A percentile compares a stretch with the other conserved stretches of the same genome.
phyloP scores from a whole-genome alignment of 768 basidiomycete genomes.

The Collybia sordida region DNA sequence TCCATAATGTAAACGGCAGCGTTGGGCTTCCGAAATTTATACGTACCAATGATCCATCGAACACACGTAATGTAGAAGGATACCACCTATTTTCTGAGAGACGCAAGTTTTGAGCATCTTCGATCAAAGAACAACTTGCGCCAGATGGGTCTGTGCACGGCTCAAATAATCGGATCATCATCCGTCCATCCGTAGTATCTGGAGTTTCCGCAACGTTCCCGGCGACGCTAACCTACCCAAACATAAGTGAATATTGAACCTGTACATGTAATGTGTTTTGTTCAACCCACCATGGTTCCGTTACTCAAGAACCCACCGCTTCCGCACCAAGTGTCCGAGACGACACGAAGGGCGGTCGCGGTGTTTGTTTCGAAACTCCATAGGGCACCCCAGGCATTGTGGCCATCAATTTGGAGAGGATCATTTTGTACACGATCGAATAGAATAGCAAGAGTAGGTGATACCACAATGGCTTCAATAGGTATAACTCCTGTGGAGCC shows the following conservation, averaged over 20 bases:
- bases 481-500: neutral
- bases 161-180: neutral
- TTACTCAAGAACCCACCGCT: neutral
- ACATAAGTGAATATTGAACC: too few relatives aligned
- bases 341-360: neutral
- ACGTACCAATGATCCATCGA: slow-evolving; percentile 36
- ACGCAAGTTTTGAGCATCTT: slow-evolving; percentile 20
- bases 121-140: slow-evolving; percentile 28
- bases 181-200: neutral
- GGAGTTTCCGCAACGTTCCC: neutral
- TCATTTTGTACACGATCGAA: neutral
- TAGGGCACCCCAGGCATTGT: neutral
- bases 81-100: slow-evolving; percentile 42
- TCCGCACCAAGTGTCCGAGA: neutral
- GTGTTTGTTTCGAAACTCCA: neutral
- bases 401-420: neutral
- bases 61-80: slow-evolving; percentile 33
- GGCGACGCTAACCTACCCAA: neutral
- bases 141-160: slow-evolving; percentile 22
- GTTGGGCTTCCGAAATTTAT: slow-evolving; percentile 17
- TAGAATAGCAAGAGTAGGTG: neutral
- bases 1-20: slow-evolving; percentile 19
- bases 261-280: too few relatives aligned
- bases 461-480: neutral
- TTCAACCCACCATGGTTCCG: neutral